Evolutionary conservation across 371 early-diverging fungal genomes (phyloP), one percentile per base, ranked within the genome.

Genomic region (Cokeromyces recurvatus): DNA sequence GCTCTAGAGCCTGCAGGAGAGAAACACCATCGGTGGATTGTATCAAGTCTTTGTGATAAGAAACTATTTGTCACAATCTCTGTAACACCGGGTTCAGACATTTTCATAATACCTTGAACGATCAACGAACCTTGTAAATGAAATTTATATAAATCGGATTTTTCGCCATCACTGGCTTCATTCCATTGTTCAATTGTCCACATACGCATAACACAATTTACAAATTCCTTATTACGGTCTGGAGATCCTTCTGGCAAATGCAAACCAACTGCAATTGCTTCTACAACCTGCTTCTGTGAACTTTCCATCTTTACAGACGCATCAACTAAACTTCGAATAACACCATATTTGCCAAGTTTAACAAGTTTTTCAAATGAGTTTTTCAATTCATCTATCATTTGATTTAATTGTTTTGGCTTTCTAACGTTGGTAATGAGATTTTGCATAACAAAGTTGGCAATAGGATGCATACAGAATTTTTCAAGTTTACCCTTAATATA

Each of bases 391-490:
- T 71, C 69, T 16, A 86, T 62, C 62, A 90, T 74, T 37, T 73
- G 63, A 22, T 70, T 64, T 2, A 89, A 60, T 56, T 89, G 89
- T 2, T 68, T 60, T 5, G 64, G 61, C 31, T 65, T 81, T 38
- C 81, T 76, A 24, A 75, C 84, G 40, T 80, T 62, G 19, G 69
- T 64, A 29, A 91, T 69, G 52, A 89, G 57, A 24, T 79, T 65
- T 67, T 92, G 93, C 19, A 92, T 80, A 2, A 90, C 90, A 75
- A 87, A 91, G 58, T 92, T 92, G 54, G 85, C 77, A n/a, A 83
- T 71, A 9, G 80, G 79, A 51, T 90, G 82, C 43, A 77, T 55
- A 44, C 84, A 81, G 43, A 88, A 77, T 48, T 79, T 74, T 37
- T 65, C 64, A 7, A 91, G 52, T 17, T 77, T 78, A 17, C 68